These are phyloP conservation scores for Fonsecaea pugnacius DNA, from an alignment of 2,329 filamentous ascomycete species.

Conservation along the genomic window DNA sequence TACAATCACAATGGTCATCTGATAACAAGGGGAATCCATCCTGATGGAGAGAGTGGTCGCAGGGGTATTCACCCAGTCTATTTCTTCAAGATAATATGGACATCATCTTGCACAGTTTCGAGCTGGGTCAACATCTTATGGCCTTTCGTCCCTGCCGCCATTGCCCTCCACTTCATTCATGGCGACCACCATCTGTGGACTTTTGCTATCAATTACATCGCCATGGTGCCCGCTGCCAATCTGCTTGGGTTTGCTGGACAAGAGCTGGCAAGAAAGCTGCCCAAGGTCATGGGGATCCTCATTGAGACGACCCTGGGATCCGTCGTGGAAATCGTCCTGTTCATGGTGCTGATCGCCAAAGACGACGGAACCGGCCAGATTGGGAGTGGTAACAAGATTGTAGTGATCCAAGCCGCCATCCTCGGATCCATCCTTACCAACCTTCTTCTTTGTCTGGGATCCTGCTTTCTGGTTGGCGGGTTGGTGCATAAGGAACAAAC, in stretches of 20 bases:
- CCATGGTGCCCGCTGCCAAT: constrained; percentile 78
- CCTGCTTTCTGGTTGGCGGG: constrained; percentile 80
- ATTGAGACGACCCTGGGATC: constrained; percentile 67
- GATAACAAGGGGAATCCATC: constrained; percentile 46
- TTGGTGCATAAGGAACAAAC: constrained; percentile 68
- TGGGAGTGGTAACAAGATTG: constrained; percentile 50
- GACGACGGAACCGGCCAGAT: constrained; percentile 42
- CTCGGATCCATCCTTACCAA: constrained; percentile 82
- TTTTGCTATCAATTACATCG: constrained; percentile 73
- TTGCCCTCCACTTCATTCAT: constrained; percentile 64
- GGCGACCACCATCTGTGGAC: constrained; percentile 64
- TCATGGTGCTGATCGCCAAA: constrained; percentile 71
- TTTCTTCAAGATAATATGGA: constrained; percentile 67
- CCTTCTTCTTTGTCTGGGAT: constrained; percentile 75
- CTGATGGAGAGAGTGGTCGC: constrained; percentile 70
- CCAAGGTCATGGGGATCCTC: constrained; percentile 64
- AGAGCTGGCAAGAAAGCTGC: constrained; percentile 73
- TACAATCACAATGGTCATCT: constrained; percentile 38
- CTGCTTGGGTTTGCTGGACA: constrained; percentile 75
- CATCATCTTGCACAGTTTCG: constrained; percentile 67
- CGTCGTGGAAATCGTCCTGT: constrained; percentile 79
- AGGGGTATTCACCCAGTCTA: constrained; percentile 66
- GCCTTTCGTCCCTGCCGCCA: constrained; percentile 74
- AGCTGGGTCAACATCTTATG: constrained; percentile 71
- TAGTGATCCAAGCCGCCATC: constrained; percentile 82